phyloP scores from a whole-genome alignment of 2,329 filamentous ascomycete species.

The Ilyonectria sp. region DNA sequence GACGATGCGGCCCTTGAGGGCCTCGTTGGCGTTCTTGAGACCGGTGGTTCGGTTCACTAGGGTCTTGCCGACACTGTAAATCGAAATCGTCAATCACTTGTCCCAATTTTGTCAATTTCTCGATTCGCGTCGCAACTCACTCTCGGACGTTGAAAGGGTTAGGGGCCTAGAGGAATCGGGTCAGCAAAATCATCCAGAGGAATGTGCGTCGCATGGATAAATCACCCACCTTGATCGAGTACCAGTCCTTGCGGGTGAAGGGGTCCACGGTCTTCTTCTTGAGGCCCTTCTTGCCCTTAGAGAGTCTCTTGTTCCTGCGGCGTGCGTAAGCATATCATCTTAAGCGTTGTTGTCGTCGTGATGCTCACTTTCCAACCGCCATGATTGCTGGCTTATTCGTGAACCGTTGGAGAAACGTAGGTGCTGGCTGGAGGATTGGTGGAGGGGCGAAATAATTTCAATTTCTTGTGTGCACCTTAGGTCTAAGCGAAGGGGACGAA shows the following conservation, averaged over 20 bases:
- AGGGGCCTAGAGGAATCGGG: slow-evolving; percentile 75
- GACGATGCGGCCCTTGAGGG: slow-evolving; percentile 98
- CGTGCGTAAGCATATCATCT: slow-evolving; percentile 43
- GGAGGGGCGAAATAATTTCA: slow-evolving; percentile 60
- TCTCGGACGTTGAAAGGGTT: slow-evolving; percentile 96
- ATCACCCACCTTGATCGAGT: slow-evolving; percentile 85
- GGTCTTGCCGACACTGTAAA: slow-evolving; percentile 95
- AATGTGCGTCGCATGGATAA: slow-evolving; percentile 6
- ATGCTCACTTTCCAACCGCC: slow-evolving; percentile 73
- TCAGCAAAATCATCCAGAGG: slow-evolving; percentile 32
- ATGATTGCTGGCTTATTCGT: slow-evolving; percentile 69
- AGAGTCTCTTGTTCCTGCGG: slow-evolving; percentile 98
- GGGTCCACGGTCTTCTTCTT: slow-evolving; percentile 99
- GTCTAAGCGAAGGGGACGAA: slow-evolving; percentile 56
- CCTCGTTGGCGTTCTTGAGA: slow-evolving; percentile 99
- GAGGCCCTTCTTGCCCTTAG: slow-evolving; percentile 99
- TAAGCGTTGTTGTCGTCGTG: slow-evolving; percentile 19
- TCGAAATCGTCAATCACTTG: slow-evolving; percentile 35
- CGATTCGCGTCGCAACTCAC: slow-evolving; percentile 72
- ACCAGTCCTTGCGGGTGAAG: slow-evolving; percentile 99
- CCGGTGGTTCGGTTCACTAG: slow-evolving; percentile 99
- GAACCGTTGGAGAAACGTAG: slow-evolving; percentile 60
- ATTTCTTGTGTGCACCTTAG: slow-evolving; percentile 58
- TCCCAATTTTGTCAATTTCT: slow-evolving; percentile 31
- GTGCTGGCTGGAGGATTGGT: slow-evolving; percentile 60